Evolutionary conservation across 2,329 filamentous ascomycete species (phyloP).

Genomic region (Decorospora gaudefroyi): DNA sequence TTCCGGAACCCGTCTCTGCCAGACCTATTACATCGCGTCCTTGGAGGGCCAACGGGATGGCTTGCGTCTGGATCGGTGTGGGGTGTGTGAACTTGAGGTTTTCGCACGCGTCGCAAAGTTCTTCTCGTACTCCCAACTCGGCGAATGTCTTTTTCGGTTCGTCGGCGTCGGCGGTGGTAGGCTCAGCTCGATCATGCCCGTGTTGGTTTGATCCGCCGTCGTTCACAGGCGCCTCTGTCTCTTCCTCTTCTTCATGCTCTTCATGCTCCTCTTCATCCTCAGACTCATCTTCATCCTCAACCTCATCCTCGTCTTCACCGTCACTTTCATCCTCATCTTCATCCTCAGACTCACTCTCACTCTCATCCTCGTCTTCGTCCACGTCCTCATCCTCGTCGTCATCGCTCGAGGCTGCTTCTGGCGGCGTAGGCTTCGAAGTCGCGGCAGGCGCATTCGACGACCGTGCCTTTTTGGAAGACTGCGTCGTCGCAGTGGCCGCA

Average conservation of each 20-base stretch:
- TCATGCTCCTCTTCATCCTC: background rate
- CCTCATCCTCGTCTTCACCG: background rate
- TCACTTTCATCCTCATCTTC: background rate
- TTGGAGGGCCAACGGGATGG: slow-evolving; percentile 79
- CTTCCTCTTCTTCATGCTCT: slow-evolving; percentile 15
- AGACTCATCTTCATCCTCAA: background rate
- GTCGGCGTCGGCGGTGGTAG: slow-evolving; percentile 19
- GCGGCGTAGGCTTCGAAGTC: slow-evolving; percentile 21
- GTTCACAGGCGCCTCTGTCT: slow-evolving; percentile 4
- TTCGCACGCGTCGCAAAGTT: slow-evolving; percentile 85
- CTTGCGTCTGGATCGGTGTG: slow-evolving; percentile 84
- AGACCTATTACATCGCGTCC: slow-evolving; percentile 89
- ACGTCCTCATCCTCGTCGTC: slow-evolving; percentile 17
- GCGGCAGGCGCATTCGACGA: slow-evolving; percentile 22
- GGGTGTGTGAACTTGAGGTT: slow-evolving; percentile 80
- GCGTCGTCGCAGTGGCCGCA: slow-evolving; percentile 6
- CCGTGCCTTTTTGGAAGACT: slow-evolving; percentile 24
- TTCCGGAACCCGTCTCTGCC: slow-evolving; percentile 93
- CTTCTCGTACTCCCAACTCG: slow-evolving; percentile 78
- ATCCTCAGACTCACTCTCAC: no score
- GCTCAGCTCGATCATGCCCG: no score
- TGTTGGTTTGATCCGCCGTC: background rate
- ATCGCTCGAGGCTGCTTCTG: slow-evolving; percentile 35
- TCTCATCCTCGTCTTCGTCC: background rate
- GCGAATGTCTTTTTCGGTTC: slow-evolving; percentile 65